phyloP scores from a whole-genome alignment of 75 land plant species.

The Ceratopteris richardii region DNA sequence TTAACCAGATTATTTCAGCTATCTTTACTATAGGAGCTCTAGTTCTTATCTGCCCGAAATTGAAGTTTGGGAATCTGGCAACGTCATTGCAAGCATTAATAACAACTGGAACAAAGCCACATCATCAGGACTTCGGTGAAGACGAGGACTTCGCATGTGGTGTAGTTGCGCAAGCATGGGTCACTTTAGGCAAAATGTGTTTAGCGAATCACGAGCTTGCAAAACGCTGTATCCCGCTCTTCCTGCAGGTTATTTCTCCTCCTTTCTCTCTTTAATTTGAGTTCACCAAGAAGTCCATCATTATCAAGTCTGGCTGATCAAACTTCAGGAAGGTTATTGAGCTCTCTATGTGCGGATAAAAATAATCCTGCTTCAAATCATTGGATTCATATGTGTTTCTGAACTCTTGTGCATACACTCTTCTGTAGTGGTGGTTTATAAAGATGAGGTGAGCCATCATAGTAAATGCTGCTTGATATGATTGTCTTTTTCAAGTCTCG shows the following conservation, averaged over 20 bases:
- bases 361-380: too few species aligned
- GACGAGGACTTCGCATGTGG: slow-evolving; percentile 9
- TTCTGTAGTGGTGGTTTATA: too few species aligned
- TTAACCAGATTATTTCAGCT: slow-evolving; percentile 25
- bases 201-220: slow-evolving; percentile 74
- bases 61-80: slow-evolving; percentile 15
- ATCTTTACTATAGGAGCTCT: slow-evolving; percentile 37
- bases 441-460: too few species aligned
- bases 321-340: too few species aligned
- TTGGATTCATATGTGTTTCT: too few species aligned
- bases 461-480: too few species aligned
- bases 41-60: slow-evolving; percentile 29
- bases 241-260: slow-evolving; percentile 54
- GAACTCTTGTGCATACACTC: too few species aligned
- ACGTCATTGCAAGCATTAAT: slow-evolving; percentile 25
- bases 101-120: not conserved
- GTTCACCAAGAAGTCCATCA: not conserved
- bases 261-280: not conserved
- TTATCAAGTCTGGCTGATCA: too few species aligned
- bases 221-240: slow-evolving; percentile 73
- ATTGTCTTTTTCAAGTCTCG: too few species aligned
- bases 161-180: slow-evolving; percentile 61
- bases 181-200: slow-evolving; percentile 79
- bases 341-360: too few species aligned
- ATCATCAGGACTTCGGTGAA: slow-evolving; percentile 1